Conservation (phyloP, 345 rosid genomes). For the Lepidium didymum region DNA sequence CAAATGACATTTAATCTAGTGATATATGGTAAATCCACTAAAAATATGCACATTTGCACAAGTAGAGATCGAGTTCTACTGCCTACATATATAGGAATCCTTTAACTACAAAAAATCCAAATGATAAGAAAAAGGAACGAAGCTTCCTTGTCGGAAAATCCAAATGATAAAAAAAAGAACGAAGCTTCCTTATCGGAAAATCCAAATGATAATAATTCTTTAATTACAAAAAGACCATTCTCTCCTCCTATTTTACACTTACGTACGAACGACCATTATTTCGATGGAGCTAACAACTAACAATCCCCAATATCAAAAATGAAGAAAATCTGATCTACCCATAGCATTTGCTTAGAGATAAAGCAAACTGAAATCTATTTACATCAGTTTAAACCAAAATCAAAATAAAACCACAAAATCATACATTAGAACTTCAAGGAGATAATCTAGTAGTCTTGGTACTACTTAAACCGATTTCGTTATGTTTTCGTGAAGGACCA, state of each 20-base stretch:
- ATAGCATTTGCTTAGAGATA: background rate
- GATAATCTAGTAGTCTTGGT: conserved; percentile 1
- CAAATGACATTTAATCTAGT: too few species aligned
- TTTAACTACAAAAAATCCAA: too few species aligned
- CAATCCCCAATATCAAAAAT: background rate
- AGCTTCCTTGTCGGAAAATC: too few species aligned
- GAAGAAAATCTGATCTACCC: background rate
- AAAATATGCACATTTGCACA: too few species aligned
- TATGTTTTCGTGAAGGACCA: conserved; percentile 93
- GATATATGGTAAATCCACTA: too few species aligned
- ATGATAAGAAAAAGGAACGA: too few species aligned
- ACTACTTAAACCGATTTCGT: conserved; percentile 58
- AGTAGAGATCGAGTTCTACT: too few species aligned
- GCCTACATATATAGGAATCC: too few species aligned
- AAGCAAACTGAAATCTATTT: conserved; percentile 2
- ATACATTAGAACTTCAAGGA: conserved; percentile 16
- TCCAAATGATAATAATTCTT: background rate
- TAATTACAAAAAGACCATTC: background rate
- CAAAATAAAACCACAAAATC: background rate
- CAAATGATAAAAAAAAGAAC: too few species aligned
- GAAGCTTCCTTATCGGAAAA: background rate
- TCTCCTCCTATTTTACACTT: conserved; percentile 4
- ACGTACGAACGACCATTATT: conserved; percentile 5
- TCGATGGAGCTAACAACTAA: background rate
- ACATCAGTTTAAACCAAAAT: conserved; percentile 5